Evolutionary conservation across 108 stramenopile genomes (phyloP), one percentile per base, ranked within the genome.

Genomic region (Mediolabrus comicus): DNA sequence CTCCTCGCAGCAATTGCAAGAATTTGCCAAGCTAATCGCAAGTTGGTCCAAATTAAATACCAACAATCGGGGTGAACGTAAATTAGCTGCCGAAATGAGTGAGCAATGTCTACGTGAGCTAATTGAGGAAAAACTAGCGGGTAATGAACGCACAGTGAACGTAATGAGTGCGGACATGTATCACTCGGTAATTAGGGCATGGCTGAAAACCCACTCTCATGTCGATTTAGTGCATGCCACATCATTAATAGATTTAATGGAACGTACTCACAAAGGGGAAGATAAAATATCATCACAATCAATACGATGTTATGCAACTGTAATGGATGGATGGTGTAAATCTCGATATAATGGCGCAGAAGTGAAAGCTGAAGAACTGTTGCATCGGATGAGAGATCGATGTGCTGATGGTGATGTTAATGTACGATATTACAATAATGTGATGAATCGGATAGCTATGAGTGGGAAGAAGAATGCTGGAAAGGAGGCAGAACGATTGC

Each of bases 381-480:
- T 76, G 22, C 53, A 54, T 32, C 49, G 62, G 17, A 76, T 76
- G 69, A 24, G 58, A 17, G 39, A 29, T 13, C 46, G 33, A 8
- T 8, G 12, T 24, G 24, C 49, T 0, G 52, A 53, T 32, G 17
- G 35, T 43, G 71, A 55, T 29, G 43, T 58, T 27, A 27, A 33
- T 19, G 59, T 74, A 19, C 49, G 65, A 53, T 51, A 74, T 30
- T 74, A 74, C 60, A 74, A 74, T 34, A 67, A 65, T 36, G 73
- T 74, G 17, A 74, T 74, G 65, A 74, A 74, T 36, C 73, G 73
- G 19, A 65, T 67, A 25, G 73, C 73, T 28, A 59, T 59, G 7
- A 54, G 32, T 13, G 64, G 57, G 1, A 74, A 67, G 41, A 36
- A 52, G 5, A 56, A 74, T 41, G 62, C 73, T 5, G 73, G 65